phyloP scores from a whole-genome alignment of 305 asterid species.

The Coffea humblotiana region DNA sequence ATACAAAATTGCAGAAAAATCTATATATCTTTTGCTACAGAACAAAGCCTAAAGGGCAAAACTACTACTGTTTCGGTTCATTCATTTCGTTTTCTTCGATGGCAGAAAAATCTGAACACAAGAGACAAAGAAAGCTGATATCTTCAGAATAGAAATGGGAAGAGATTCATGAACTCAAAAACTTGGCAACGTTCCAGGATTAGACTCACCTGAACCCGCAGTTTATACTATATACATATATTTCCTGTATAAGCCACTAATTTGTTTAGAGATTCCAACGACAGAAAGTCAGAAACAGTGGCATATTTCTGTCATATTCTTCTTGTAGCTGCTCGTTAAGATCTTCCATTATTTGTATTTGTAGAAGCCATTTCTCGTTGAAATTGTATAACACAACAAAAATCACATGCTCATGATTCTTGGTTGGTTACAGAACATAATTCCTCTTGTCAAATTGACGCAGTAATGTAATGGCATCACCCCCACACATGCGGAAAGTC shows the following conservation, averaged over 20 bases:
- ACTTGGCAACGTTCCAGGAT: background rate
- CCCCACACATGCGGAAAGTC: background rate
- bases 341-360: background rate
- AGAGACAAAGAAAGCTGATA: background rate
- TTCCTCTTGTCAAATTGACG: background rate
- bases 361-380: background rate
- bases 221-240: background rate
- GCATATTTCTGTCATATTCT: constrained; percentile 8
- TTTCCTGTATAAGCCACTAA: background rate
- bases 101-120: background rate
- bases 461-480: background rate
- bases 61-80: background rate
- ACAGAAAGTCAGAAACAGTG: constrained; percentile 2
- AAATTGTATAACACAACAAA: background rate
- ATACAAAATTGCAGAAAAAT: background rate
- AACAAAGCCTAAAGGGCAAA: background rate
- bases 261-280: background rate
- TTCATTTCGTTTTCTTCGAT: background rate
- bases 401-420: constrained; percentile 1
- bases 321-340: background rate
- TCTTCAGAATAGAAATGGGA: background rate
- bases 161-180: background rate
- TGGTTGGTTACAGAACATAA: background rate
- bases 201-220: background rate
- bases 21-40: background rate